Percentiles rank a stretch among this genome's conserved stretches.
phyloP scores from a whole-genome alignment of 176 grass and related monocot species.

The Triticum aestivum region DNA sequence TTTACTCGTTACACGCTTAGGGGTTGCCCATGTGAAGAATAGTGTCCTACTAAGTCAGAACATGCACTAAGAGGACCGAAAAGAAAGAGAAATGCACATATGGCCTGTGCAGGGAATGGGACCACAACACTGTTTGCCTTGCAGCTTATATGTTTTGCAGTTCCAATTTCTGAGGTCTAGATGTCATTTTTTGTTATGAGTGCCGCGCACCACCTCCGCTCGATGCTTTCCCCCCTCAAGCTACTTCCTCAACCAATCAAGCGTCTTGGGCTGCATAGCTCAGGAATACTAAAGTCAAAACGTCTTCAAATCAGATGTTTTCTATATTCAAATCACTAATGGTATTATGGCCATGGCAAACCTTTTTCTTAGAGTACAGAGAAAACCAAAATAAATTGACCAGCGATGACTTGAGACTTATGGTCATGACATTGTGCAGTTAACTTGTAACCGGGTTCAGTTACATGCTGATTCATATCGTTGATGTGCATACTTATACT shows the following conservation, averaged over 20 bases:
- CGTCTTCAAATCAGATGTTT: not conserved
- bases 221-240: not conserved
- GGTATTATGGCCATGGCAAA: not conserved
- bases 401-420: not conserved
- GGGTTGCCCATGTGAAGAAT: too few species aligned
- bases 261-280: not conserved
- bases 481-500: conserved; percentile 1
- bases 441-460: conserved; percentile 22
- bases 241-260: not conserved
- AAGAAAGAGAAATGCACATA: too few species aligned
- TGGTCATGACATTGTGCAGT: not conserved
- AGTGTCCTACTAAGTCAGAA: too few species aligned
- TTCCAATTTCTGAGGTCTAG: too few species aligned
- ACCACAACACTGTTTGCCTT: too few species aligned
- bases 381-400: not conserved
- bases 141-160: too few species aligned
- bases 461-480: not conserved
- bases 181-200: too few species aligned
- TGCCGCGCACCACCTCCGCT: not conserved
- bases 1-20: too few species aligned
- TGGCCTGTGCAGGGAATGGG: too few species aligned
- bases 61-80: too few species aligned
- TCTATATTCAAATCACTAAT: not conserved
- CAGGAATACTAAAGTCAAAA: not conserved
- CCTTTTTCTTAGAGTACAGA: not conserved